Conservation (phyloP, 768 basidiomycete species). For the Stropharia rugosoannulata region DNA sequence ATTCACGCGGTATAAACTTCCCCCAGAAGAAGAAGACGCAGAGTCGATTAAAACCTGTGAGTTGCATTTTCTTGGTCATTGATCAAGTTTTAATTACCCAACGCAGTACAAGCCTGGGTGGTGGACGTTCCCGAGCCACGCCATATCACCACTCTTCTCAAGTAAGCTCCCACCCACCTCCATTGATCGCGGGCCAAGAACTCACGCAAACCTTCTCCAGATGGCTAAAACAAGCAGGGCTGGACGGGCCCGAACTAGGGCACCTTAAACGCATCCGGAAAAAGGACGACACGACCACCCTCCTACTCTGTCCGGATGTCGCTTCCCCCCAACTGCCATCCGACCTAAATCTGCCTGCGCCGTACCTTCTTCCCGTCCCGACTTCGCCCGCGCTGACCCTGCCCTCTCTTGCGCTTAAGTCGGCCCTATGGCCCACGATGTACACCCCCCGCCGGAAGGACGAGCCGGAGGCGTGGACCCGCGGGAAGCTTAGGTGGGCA, state of each 20-base stretch:
- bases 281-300: constrained; percentile 40
- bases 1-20: constrained; percentile 59
- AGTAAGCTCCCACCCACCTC: constrained; percentile 35
- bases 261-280: constrained; percentile 82
- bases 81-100: neutral
- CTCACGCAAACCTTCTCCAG: constrained; percentile 32
- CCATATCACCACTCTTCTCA: constrained; percentile 59
- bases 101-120: constrained; percentile 70
- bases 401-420: constrained; percentile 64
- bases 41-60: constrained; percentile 57
- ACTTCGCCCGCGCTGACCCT: constrained; percentile 63
- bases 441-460: constrained; percentile 70
- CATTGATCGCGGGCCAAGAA: neutral
- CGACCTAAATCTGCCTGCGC: constrained; percentile 43
- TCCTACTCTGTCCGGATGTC: constrained; percentile 48
- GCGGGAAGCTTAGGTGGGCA: constrained; percentile 72
- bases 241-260: constrained; percentile 60
- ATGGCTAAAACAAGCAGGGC: constrained; percentile 64
- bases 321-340: constrained; percentile 49
- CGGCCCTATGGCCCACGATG: constrained; percentile 82
- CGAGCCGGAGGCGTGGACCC: constrained; percentile 67
- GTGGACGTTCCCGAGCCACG: constrained; percentile 68
- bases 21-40: constrained; percentile 62
- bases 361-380: constrained; percentile 66
- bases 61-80: neutral